Base-by-base conservation (phyloP, 352 stramenopile genomes). In the Phytophthora fragariaefolia region DNA sequence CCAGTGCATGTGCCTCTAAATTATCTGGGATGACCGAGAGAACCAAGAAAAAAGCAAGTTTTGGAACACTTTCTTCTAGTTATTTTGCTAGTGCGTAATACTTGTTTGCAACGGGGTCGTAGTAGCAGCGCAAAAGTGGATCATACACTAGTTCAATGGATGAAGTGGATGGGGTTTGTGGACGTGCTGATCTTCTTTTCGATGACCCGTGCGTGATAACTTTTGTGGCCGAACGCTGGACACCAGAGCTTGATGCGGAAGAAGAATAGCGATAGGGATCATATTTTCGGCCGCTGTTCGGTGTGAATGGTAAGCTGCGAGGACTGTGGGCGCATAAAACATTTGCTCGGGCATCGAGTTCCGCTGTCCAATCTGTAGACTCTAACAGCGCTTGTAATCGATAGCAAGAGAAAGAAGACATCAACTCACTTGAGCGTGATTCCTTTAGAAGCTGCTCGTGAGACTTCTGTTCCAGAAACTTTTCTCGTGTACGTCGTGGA, bases 141-240 rank as follows among this genome's bases (percentile, higher is more conserved):
- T 97, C 87, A 55, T 94, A 97, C 28, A 97, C 73, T 43, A 97
- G 65, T 51, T 97, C 89, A 53, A 96, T 67, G 47, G 61, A 76
- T 17, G 66, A 55, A 60, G 26, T 48, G 18, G 58, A 72, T 49
- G 66, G 28, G 6, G 60, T 59, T 49, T 56, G 36, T 5, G 34
- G 4, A 24, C 43, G 38, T 6, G 58, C 53, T 34, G 66, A 32
- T 32, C 43, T 8, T 38, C n/a, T 56, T 23, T 50, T n/a, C 3
- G 34, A 34, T 42, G 49, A 66, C 54, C 42, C 27, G 22, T 34
- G 49, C n/a, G 40, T 43, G 38, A 28, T 57, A 1, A 6, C 3
- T 49, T 34, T 46, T 8, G 50, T 23, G 42, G 26, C 7, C 6
- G 38, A 52, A 10, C 17, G n/a, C n/a, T 50, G 53, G 18, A 27